These are phyloP conservation scores for Graphilbum sp. DNA, from an alignment of 2,329 filamentous ascomycete genomes.

Conservation along the genomic window DNA sequence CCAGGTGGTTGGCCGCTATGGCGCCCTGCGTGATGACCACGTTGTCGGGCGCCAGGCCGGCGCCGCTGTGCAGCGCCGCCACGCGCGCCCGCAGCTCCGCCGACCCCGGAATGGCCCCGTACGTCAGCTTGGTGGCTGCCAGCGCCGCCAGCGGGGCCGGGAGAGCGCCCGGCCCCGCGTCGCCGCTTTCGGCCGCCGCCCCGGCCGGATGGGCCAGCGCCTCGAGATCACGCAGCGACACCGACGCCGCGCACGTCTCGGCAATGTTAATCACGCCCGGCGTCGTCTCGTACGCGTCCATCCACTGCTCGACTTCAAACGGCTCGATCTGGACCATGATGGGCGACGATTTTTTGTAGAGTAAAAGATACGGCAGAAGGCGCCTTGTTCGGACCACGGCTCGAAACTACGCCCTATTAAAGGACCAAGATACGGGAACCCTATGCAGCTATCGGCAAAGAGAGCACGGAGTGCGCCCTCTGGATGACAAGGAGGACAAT, in stretches of 20 bases:
- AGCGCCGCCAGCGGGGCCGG: constrained; percentile 24
- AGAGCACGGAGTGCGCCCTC: too few relatives aligned
- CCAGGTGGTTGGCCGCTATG: constrained; percentile 71
- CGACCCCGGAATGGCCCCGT: constrained; percentile 60
- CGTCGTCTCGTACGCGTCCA: constrained; percentile 42
- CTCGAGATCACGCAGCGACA: constrained; percentile 53
- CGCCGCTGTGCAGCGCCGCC: constrained; percentile 32
- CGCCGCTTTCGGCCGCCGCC: constrained; percentile 18
- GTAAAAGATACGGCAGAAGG: too few relatives aligned
- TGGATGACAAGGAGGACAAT: too few relatives aligned
- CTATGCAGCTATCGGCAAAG: too few relatives aligned
- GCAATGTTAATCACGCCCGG: constrained; percentile 52
- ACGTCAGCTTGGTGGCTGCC: constrained; percentile 41
- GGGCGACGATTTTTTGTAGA: too few relatives aligned
- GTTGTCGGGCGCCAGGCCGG: constrained; percentile 30
- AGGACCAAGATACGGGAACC: too few relatives aligned
- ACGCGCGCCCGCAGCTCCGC: constrained; percentile 46
- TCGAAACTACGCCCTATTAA: too few relatives aligned
- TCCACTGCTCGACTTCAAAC: constrained; percentile 60
- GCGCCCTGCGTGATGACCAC: constrained; percentile 66
- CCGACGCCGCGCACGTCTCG: constrained; percentile 61
- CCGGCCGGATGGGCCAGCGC: constrained; percentile 39
- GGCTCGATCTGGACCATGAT: constrained; percentile 31
- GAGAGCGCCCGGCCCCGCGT: too few relatives aligned
- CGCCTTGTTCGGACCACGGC: too few relatives aligned